phyloP scores from a whole-genome alignment of 768 basidiomycete genomes.

The Neoboletus magnificus region DNA sequence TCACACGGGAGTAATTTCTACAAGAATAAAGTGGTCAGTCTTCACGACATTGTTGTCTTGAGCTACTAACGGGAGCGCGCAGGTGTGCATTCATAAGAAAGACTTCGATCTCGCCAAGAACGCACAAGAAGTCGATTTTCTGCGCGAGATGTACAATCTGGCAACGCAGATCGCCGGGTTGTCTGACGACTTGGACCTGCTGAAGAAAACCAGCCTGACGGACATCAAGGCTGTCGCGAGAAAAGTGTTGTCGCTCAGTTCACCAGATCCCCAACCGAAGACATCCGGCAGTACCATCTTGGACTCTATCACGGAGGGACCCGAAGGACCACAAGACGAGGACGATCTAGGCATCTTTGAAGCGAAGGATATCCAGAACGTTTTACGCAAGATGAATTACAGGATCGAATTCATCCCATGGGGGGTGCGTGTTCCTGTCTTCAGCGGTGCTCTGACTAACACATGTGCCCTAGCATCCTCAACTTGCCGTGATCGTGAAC shows the following conservation, averaged over 20 bases:
- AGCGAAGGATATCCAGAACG: neutral
- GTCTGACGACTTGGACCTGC: neutral
- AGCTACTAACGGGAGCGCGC: neutral
- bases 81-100: constrained; percentile 5
- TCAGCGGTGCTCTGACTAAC: neutral
- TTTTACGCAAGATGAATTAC: neutral
- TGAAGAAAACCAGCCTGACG: neutral
- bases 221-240: neutral
- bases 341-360: neutral
- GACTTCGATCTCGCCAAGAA: neutral
- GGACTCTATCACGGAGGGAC: neutral
- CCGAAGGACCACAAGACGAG: neutral
- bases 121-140: neutral
- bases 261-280: neutral
- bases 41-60: neutral
- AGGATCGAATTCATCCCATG: neutral
- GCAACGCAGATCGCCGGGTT: neutral
- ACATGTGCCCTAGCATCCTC: constrained; percentile 6
- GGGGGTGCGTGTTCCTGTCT: neutral
- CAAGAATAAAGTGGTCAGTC: too few species aligned
- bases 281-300: neutral
- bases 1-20: too few species aligned
- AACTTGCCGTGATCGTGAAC: constrained; percentile 1
- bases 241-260: neutral
- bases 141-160: constrained; percentile 15